Evolutionary conservation across 805 yeast species (phyloP).

Genomic region (Dipodascopsis tothii): DNA sequence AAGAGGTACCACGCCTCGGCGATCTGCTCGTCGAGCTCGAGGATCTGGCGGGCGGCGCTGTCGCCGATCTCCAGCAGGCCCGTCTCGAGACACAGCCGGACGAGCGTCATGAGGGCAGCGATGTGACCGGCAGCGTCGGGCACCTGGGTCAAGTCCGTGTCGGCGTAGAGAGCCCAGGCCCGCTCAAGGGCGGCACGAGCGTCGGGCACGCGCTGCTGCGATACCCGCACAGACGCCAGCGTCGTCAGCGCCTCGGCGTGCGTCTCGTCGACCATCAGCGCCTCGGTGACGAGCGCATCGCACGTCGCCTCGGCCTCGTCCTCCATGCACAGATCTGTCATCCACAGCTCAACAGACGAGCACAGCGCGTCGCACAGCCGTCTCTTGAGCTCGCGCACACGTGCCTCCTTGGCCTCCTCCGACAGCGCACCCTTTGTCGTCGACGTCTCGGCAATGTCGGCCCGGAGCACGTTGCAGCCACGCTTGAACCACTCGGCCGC

Average conservation of each 20-base stretch:
- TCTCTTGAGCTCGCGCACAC: conserved; percentile 39
- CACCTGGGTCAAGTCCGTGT: conserved; percentile 16
- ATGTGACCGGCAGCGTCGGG: conserved; percentile 42
- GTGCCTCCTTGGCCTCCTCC: conserved; percentile 23
- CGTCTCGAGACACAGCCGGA: conserved; percentile 71
- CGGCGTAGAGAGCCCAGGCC: conserved; percentile 63
- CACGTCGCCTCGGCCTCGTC: conserved; percentile 77
- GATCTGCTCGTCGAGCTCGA: conserved; percentile 77
- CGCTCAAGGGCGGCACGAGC: conserved; percentile 60
- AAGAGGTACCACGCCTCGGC: conserved; percentile 77
- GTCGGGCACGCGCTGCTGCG: conserved; percentile 69
- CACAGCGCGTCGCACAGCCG: conserved; percentile 71
- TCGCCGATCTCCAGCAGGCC: conserved; percentile 61
- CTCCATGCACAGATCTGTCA: conserved; percentile 52
- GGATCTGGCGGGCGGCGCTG: conserved; percentile 55
- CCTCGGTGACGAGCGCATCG: conserved; percentile 57
- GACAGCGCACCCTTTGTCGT: conserved; percentile 20
- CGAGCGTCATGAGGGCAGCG: conserved; percentile 64
- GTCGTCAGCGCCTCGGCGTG: conserved; percentile 79
- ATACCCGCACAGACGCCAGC: conserved; percentile 78
- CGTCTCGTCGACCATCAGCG: conserved; percentile 45
- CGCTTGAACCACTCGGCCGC: conserved; percentile 57
- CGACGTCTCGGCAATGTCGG: conserved; percentile 30
- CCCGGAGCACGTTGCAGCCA: conserved; percentile 52
- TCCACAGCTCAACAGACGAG: conserved; percentile 69